Evolutionary conservation across 805 yeast species (phyloP), one percentile per base, ranked within the genome.

Genomic region (Starmerella sirachaensis): DNA sequence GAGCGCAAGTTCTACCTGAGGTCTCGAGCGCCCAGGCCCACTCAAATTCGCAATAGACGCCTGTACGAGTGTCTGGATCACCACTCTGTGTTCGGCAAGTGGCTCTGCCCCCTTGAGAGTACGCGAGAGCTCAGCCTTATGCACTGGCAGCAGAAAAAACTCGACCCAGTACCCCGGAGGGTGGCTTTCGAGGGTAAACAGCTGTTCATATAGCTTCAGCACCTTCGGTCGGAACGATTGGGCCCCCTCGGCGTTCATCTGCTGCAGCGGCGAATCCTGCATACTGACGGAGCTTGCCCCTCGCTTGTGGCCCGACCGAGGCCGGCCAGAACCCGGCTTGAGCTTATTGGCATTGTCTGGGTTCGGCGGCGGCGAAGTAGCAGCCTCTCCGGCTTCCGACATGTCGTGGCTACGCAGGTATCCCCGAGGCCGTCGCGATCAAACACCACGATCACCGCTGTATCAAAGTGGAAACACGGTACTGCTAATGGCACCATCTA

Each of bases 91-190:
- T 40, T 43, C 37, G 37, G 48, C 6, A 38, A 45, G 56, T 49
- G 50, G 47, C 3, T 48, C 38, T 12, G 41, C 35, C 18, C 26
- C 45, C 27, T 43, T 23, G 5, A 39, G 36, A 13, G 37, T 50
- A 19, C 40, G 23, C n/a, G 19, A 20, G 21, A 51, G 45, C 35
- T 40, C 43, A 33, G 37, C 46, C 27, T 33, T 37, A 31, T 47
- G 42, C 26, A 52, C 52, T 4, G 52, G 52, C 31, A 58, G 48
- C 27, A 57, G 32, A 40, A 56, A 57, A 24, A 58, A 47, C 42
- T 57, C 60, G 20, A 54, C 53, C 61, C 61, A 57, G 45, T 40
- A 55, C 11, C 60, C 61, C 7, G 56, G 56, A 1, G 29, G 27
- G 18, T 52, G 57, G 4, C 6, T 21, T 12, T 22, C 33, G 11